Evolutionary conservation across 306 rosid species (phyloP), one percentile per base, ranked within the genome.

Genomic region (Begonia fuchsioides): DNA sequence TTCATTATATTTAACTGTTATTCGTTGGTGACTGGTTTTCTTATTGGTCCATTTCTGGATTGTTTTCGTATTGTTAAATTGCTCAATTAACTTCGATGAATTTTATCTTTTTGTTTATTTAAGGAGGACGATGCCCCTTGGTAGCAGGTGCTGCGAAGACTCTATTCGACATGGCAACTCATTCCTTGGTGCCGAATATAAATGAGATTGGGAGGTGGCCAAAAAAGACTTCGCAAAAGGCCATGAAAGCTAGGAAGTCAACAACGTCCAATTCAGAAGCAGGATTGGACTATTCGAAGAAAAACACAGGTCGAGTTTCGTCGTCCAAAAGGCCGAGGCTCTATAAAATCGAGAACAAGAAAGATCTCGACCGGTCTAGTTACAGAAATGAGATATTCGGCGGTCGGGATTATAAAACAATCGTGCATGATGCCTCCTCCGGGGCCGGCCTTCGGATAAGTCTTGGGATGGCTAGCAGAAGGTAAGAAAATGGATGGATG

Each of bases 391-490:
- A 85, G 68, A 40, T 79, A 76, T 53, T 62, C 35, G 1, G 7
- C 35, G 43, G 51, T 59, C 10, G 54, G 76, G 67, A 39, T 38
- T 18, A 26, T 49, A 15, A 87, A 72, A 69, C 96, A 73, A 54
- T 68, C 86, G 19, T 63, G 58, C 49, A 66, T 67, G 81, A 76
- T 85, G 96, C 94, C 95, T 17, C 98, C 94, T 6, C 87, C 93
- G 55, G 49, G 66, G 38, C 69, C 80, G 60, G 60, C 66, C 59
- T 55, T 64, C 52, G 16, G 75, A 64, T 11, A 82, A 82, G 74
- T 66, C 71, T 39, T 51, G 73, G 54, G 71, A 57, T 15, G 61
- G 76, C 15, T 83, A 57, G 52, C 90, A 67, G 56, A 88, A 73
- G 60, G 63, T 46, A 0, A 72, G 94, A 63, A 85, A 85, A 63